Base-by-base conservation (phyloP, 305 asterid species). In the Striga hermonthica region DNA sequence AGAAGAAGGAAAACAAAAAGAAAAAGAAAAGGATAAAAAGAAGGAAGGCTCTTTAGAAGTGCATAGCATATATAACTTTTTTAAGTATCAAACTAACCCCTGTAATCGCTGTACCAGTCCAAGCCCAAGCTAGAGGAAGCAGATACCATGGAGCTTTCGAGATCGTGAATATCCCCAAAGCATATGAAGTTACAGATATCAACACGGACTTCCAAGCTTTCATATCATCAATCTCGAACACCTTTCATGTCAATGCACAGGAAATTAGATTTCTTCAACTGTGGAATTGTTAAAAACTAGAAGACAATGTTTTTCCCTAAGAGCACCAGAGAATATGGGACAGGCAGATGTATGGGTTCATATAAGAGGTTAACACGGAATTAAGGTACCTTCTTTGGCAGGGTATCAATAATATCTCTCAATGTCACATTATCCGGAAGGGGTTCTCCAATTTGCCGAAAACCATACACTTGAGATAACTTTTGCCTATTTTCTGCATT, bases 51-150 rank as follows among this genome's bases (percentile, higher is more conserved):
- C n/a, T 47, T 47, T 2, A 9, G 62, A 57, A 47, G 45, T 22
- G 50, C 14, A 65, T 3, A 44, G 62, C 53, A 59, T 71, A 64
- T 47, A 44, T 16, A 22, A 22, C 2, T 22, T 22, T 2, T 22
- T 22, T 22, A 36, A 47, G 41, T 6, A 14, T 34, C 59, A 73
- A 73, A 79, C 95, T 72, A 54, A 92, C 97, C 91, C 99, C 99
- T 0, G 99, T 93, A 59, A 90, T 62, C 22, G 99, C 97, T 53
- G 99, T 93, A 72, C 99, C 99, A 6, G 99, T 88, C 96, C 96
- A 93, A 67, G 99, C 96, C 99, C 97, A 93, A 71, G 99, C 96
- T 40, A 93, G 76, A 15, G 99, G 99, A 82, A 93, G 97, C n/a
- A 93, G 84, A 81, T 90, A 93, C 99, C 97, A 90, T 13, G 97